Conservation (phyloP, 2,329 filamentous ascomycete genomes). For the Calonectria crousiana region DNA sequence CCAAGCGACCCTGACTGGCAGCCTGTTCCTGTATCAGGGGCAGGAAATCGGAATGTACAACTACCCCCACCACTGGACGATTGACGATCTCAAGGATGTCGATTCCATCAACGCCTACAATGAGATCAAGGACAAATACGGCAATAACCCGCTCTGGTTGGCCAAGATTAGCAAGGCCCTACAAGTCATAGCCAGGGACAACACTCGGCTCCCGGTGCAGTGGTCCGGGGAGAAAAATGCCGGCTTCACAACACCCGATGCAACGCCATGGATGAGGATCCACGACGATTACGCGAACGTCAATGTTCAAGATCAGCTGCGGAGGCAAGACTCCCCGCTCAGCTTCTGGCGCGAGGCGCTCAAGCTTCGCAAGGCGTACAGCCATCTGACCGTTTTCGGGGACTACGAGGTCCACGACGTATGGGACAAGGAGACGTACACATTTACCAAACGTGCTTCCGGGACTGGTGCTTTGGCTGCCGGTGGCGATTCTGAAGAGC, state of each 20-base stretch:
- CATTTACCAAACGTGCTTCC: not conserved
- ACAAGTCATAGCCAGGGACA: not conserved
- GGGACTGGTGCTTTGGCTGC: not conserved
- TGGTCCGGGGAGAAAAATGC: not conserved
- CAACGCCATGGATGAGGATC: not conserved
- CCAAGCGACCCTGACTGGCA: slow-evolving; percentile 53
- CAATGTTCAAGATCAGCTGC: not conserved
- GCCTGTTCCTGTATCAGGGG: slow-evolving; percentile 70
- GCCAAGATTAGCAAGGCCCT: not conserved
- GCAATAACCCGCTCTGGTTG: not conserved
- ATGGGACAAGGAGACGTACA: slow-evolving; percentile 6
- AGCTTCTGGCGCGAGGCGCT: not conserved
- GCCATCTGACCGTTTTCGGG: not conserved
- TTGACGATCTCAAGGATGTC: slow-evolving; percentile 36
- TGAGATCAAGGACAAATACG: not conserved
- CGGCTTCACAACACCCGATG: not conserved
- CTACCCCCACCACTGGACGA: slow-evolving; percentile 60
- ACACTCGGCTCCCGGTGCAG: not conserved
- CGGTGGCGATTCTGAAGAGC: not conserved
- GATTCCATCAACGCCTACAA: slow-evolving; percentile 1
- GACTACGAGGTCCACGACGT: not conserved
- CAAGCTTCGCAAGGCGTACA: not conserved
- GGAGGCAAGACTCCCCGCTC: not conserved
- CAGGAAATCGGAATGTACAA: slow-evolving; percentile 73
- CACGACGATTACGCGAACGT: not conserved